Conservation (phyloP, 306 rosid species). For the Cucurbita moschata region DNA sequence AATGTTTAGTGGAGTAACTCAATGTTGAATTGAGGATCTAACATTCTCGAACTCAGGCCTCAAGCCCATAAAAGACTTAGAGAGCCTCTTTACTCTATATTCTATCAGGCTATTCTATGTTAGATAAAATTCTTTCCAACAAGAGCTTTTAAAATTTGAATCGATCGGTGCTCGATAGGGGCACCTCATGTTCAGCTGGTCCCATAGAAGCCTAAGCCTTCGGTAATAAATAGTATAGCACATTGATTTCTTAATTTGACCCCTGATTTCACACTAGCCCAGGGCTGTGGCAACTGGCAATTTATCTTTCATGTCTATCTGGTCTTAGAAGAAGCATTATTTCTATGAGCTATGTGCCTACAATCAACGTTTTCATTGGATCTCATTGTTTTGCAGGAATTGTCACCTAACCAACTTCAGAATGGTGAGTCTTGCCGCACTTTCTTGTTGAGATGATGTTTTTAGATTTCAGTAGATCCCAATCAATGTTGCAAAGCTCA, state of each 20-base stretch:
- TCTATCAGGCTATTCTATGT: neutral
- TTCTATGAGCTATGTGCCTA: neutral
- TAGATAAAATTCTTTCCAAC: neutral
- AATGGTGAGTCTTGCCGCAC: conserved; percentile 40
- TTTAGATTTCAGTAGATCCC: neutral
- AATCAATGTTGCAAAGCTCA: neutral
- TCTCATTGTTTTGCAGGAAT: conserved; percentile 53
- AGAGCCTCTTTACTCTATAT: neutral
- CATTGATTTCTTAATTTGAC: too few species aligned
- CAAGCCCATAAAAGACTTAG: too few species aligned
- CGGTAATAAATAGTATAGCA: neutral
- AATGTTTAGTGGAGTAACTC: too few species aligned
- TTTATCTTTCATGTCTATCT: neutral
- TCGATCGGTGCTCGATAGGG: neutral
- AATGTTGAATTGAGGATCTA: too few species aligned
- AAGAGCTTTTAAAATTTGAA: neutral
- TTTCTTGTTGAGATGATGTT: neutral
- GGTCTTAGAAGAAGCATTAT: neutral
- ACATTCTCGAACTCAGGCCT: too few species aligned
- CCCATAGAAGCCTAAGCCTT: neutral
- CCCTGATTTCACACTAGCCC: too few species aligned
- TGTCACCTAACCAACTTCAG: conserved; percentile 86
- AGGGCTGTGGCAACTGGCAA: neutral
- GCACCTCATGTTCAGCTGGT: neutral
- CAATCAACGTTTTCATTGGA: conserved; percentile 2